phyloP scores from a whole-genome alignment of 2,329 filamentous ascomycete species.

The Ophiocordyceps sinensis region DNA sequence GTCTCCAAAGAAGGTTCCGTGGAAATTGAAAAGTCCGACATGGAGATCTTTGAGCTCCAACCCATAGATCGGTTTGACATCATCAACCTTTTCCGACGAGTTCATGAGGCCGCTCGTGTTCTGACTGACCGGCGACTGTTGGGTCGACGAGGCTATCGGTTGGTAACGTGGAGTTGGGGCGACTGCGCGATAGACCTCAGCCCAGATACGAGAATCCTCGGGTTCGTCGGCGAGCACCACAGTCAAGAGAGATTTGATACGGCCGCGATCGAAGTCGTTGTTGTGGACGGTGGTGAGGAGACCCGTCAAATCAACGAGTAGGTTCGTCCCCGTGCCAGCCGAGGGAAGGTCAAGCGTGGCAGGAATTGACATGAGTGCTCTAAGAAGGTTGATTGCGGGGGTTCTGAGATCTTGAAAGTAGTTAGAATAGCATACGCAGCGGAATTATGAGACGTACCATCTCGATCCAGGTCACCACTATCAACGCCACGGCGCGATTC shows the following conservation, averaged over 20 bases:
- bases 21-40: constrained; percentile 18
- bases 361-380: neutral
- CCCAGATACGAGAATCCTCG: neutral
- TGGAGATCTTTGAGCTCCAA: constrained; percentile 20
- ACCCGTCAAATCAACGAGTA: neutral
- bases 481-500: no score
- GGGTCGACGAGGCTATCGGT: neutral
- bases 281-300: neutral
- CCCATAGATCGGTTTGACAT: no score
- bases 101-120: constrained; percentile 19
- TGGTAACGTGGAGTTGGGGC: neutral
- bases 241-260: neutral
- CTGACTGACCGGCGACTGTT: constrained; percentile 13
- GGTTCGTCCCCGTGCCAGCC: neutral
- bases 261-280: neutral
- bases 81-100: constrained; percentile 20
- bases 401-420: neutral
- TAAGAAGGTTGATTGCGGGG: neutral
- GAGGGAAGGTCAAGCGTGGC: neutral
- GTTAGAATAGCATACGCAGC: no score
- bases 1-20: constrained; percentile 17
- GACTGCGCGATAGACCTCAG: neutral
- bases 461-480: no score
- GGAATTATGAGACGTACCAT: no score
- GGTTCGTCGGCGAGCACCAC: neutral